phyloP scores from a whole-genome alignment of 2,329 filamentous ascomycete genomes.

The Didymellaceae sp. region DNA sequence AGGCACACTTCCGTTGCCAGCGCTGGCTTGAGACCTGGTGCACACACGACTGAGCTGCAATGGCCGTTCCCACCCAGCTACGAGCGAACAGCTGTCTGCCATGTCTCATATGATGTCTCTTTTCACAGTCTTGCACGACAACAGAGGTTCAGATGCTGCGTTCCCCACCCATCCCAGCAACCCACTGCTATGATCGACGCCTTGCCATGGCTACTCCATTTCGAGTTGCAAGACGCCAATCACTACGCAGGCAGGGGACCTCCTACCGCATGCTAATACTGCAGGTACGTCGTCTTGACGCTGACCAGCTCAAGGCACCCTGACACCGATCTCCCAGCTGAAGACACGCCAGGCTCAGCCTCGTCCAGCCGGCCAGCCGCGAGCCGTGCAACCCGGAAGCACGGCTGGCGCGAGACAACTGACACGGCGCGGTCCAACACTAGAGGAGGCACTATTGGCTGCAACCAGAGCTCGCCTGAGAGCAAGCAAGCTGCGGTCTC shows the following conservation, averaged over 20 bases:
- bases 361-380: background rate
- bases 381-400: background rate
- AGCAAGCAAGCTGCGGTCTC: slow-evolving; percentile 8
- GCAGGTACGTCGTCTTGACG: slow-evolving; percentile 5
- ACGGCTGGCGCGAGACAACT: slow-evolving; percentile 10
- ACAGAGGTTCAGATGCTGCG: too few relatives aligned
- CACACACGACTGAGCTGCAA: too few relatives aligned
- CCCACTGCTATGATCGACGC: background rate
- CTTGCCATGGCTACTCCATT: background rate
- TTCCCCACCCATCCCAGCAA: too few relatives aligned
- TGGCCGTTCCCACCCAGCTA: background rate
- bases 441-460: slow-evolving; percentile 1
- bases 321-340: background rate
- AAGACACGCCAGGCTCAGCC: background rate
- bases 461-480: slow-evolving; percentile 5
- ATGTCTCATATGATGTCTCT: background rate
- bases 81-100: background rate
- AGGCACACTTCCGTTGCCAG: too few relatives aligned
- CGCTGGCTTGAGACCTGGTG: too few relatives aligned
- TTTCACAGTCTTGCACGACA: background rate
- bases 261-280: background rate
- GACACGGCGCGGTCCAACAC: slow-evolving; percentile 7
- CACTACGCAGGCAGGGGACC: background rate
- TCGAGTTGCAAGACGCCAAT: background rate
- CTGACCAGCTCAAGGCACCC: background rate